Percentiles rank a stretch among this genome's conserved stretches.
These are phyloP conservation scores for Scytalidium lignicola DNA, from an alignment of 2,329 filamentous ascomycete species.

Conservation along the genomic window DNA sequence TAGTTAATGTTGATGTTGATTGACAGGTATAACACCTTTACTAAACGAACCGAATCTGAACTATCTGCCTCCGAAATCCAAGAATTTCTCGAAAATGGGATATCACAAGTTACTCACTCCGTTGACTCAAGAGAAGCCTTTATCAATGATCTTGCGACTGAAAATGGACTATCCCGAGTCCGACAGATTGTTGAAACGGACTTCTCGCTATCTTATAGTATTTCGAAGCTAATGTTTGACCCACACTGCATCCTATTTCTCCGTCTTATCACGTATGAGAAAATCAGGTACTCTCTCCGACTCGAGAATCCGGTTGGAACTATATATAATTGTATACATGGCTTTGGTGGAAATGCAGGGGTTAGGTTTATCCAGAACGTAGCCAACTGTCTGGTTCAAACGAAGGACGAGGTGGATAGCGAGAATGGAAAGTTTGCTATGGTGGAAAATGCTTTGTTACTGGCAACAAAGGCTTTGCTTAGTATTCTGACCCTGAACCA, in stretches of 20 bases:
- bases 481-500: conserved; percentile 20
- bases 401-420: neutral
- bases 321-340: conserved; percentile 25
- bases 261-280: conserved; percentile 18
- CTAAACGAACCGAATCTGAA: neutral
- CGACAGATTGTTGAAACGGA: conserved; percentile 12
- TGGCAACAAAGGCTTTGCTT: conserved; percentile 11
- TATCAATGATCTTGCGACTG: conserved; percentile 15
- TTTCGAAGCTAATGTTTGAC: conserved; percentile 9
- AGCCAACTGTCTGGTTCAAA: neutral
- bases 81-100: conserved; percentile 7
- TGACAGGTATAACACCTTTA: neutral
- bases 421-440: neutral
- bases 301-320: conserved; percentile 23
- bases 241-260: conserved; percentile 20
- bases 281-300: conserved; percentile 16
- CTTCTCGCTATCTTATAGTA: conserved; percentile 6
- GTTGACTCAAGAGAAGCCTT: conserved; percentile 15
- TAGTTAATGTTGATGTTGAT: no score
- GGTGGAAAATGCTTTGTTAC: conserved; percentile 10
- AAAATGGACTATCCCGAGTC: conserved; percentile 14
- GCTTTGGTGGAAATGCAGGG: conserved; percentile 16
- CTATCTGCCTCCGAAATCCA: conserved; percentile 11
- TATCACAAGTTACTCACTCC: conserved; percentile 9
- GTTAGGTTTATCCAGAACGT: conserved; percentile 16